Conservation (phyloP, 164 flowering plant genomes). For the Tetracentron sinense region DNA sequence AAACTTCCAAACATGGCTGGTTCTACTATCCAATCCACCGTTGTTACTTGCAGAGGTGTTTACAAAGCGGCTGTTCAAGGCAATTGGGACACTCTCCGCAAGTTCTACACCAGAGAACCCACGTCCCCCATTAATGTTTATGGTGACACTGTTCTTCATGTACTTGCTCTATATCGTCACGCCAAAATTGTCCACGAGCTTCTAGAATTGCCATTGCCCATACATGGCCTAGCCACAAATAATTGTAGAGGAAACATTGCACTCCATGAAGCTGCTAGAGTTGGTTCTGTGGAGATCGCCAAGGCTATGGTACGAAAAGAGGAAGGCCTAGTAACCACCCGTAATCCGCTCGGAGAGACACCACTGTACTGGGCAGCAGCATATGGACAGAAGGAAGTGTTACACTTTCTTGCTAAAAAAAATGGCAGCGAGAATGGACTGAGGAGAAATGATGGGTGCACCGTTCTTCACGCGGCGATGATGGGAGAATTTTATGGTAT, state of each 20-base stretch:
- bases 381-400: not conserved
- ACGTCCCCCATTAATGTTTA: not conserved
- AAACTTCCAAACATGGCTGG: not conserved
- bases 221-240: not conserved
- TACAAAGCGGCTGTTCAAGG: not conserved
- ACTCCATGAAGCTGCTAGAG: not conserved
- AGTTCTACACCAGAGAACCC: not conserved
- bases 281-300: not conserved
- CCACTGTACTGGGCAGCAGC: not conserved
- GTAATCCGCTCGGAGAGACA: not conserved
- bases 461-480: not conserved
- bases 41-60: not conserved
- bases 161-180: not conserved
- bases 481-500: not conserved
- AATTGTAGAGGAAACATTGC: not conserved
- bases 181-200: not conserved
- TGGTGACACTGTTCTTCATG: not conserved
- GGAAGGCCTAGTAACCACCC: not conserved
- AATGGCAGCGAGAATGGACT: not conserved
- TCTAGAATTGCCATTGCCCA: not conserved
- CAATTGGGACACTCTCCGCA: not conserved
- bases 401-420: not conserved
- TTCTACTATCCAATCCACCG: not conserved
- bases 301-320: not conserved
- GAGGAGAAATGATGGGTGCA: not conserved